Evolutionary conservation across 2,329 filamentous ascomycete species (phyloP), one percentile per base, ranked within the genome.

Genomic region (Aspergillus nomiae): DNA sequence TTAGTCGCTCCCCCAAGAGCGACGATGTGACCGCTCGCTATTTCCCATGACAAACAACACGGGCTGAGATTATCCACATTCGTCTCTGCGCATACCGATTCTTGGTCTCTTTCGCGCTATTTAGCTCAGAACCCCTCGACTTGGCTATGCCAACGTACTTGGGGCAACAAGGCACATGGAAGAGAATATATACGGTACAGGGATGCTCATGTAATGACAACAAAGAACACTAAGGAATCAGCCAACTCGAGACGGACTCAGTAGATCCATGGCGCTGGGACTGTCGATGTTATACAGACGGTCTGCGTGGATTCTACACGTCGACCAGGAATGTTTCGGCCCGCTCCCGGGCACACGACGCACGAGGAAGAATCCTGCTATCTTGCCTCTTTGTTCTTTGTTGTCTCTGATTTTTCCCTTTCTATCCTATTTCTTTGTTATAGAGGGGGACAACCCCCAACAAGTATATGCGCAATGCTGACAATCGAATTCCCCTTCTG

Each of bases 271-370:
- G 55, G 60, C 48, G 36, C 59, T 59, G 65, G 65, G 63, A 61
- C 62, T 48, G 51, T 59, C 55, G 57, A 65, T 62, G 59, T 63
- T 59, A 59, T 64, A 57, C 63, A 62, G 63, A 55, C 62, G n/a
- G 57, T 55, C 21, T 30, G 46, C 30, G 63, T 56, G 62, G 60
- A 65, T 65, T 60, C 58, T 63, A 61, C 62, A 65, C 26, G 60
- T 63, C 61, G 62, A 61, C 55, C 26, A 61, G 53, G 19, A 58
- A 61, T 64, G 63, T 70, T 67, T 67, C 66, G 67, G 67, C 45
- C 66, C 66, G 66, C 57, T 65, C 63, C 66, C 63, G 62, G 38
- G 51, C 54, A 59, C 59, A 63, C 58, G 55, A 50, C 51, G 43
- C 59, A 57, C 26, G 36, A 57, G 50, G 41, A 41, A 45, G 46